A percentile compares a stretch with the other conserved stretches of the same genome.
phyloP scores from a whole-genome alignment of 108 stramenopile genomes.

The Skeletonema potamos region DNA sequence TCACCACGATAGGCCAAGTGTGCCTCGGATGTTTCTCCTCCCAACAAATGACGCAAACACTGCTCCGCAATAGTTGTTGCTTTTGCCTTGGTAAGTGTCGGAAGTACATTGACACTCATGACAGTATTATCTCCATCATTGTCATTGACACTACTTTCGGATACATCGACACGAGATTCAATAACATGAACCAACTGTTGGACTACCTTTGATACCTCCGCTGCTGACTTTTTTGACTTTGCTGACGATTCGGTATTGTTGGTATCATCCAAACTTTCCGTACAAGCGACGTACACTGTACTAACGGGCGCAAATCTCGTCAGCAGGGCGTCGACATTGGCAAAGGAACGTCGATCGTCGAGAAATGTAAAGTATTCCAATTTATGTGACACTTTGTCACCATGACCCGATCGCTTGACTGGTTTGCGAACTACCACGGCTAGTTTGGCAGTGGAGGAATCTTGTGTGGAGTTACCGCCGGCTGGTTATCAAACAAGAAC shows the following conservation, averaged over 20 bases:
- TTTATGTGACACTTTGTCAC: conserved; percentile 47
- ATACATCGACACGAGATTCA: conserved; percentile 41
- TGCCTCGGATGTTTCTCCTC: conserved; percentile 11
- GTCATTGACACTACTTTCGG: background rate
- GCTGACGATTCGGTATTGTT: background rate
- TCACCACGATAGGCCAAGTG: conserved; percentile 45
- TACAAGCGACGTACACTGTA: conserved; percentile 43
- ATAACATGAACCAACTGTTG: conserved; percentile 18
- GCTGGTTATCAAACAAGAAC: background rate
- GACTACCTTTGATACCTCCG: conserved; percentile 15
- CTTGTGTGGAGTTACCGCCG: conserved; percentile 22
- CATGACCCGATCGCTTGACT: conserved; percentile 25
- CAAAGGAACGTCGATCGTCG: conserved; percentile 59
- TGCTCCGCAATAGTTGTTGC: conserved; percentile 22
- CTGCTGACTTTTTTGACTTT: conserved; percentile 2
- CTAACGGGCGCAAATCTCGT: conserved; percentile 47
- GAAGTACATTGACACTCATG: conserved; percentile 10
- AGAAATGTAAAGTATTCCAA: conserved; percentile 57
- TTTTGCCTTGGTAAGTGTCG: conserved; percentile 16
- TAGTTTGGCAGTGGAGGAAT: conserved; percentile 32
- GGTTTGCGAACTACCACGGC: conserved; percentile 46
- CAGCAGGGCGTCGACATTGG: conserved; percentile 67
- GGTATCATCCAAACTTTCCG: conserved; percentile 17
- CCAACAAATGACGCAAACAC: conserved; percentile 27
- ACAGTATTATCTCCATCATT: background rate